phyloP scores from a whole-genome alignment of 1,284 basidiomycete genomes.

The Tylopilus sp. region DNA sequence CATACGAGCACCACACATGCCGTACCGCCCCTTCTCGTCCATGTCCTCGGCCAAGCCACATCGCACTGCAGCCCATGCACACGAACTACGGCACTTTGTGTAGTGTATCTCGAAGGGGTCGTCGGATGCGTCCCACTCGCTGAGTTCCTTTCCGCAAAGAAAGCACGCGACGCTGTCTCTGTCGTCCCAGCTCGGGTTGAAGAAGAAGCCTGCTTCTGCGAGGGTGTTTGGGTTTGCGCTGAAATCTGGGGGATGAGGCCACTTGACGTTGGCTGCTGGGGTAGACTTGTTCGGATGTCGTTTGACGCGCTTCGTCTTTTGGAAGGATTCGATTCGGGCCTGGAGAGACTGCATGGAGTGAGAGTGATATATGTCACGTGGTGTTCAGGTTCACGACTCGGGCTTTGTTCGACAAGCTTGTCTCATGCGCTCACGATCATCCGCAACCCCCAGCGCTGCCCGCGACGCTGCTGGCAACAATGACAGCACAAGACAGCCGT shows the following conservation, averaged over 20 bases:
- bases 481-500: constrained; percentile 26
- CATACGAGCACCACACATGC: constrained; percentile 8
- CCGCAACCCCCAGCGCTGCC: constrained; percentile 15
- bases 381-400: not conserved
- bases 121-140: constrained; percentile 83
- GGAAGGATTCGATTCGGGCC: constrained; percentile 70
- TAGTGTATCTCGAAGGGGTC: constrained; percentile 86
- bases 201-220: constrained; percentile 88
- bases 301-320: constrained; percentile 61
- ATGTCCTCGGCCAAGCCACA: constrained; percentile 72
- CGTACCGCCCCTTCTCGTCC: constrained; percentile 67
- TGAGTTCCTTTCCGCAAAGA: constrained; percentile 79
- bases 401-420: not conserved
- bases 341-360: constrained; percentile 64
- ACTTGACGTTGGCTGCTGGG: constrained; percentile 59
- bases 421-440: constrained; percentile 22
- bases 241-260: constrained; percentile 73
- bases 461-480: not conserved
- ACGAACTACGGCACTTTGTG: constrained; percentile 68
- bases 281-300: constrained; percentile 53
- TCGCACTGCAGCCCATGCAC: constrained; percentile 82
- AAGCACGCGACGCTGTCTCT: constrained; percentile 82
- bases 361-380: constrained; percentile 23
- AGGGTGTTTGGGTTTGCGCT: constrained; percentile 76
- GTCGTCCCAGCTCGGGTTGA: constrained; percentile 68